Conservation (phyloP, 768 basidiomycete genomes). For the Kwoniella pini region DNA sequence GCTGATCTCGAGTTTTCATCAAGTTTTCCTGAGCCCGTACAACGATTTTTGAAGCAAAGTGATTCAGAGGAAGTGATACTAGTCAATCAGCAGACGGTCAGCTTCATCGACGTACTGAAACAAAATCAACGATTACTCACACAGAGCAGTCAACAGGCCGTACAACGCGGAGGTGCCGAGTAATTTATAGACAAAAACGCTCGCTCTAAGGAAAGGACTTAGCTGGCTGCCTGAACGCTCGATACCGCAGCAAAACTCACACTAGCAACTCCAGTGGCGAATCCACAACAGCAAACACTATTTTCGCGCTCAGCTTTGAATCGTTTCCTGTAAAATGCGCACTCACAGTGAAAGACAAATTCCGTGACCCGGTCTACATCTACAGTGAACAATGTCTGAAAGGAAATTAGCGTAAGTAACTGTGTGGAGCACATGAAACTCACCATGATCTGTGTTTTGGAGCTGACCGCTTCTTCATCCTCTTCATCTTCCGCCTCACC, state of each 20-base stretch:
- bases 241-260: conserved; percentile 18
- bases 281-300: conserved; percentile 40
- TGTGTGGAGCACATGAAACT: conserved; percentile 4
- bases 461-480: conserved; percentile 61
- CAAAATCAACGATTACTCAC: conserved; percentile 49
- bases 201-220: conserved; percentile 57
- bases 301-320: not conserved
- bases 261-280: conserved; percentile 61
- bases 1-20: conserved; percentile 89
- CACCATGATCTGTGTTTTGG: conserved; percentile 75
- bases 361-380: conserved; percentile 89
- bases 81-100: conserved; percentile 1
- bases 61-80: conserved; percentile 71
- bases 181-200: conserved; percentile 73
- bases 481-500: conserved; percentile 62
- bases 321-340: not conserved
- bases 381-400: conserved; percentile 82
- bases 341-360: conserved; percentile 58
- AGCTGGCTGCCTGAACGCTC: not conserved
- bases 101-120: no score
- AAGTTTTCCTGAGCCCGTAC: conserved; percentile 76
- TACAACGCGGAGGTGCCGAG: conserved; percentile 60
- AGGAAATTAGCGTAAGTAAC: conserved; percentile 2
- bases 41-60: conserved; percentile 77
- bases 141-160: conserved; percentile 72